These are phyloP conservation scores for Hypsizygus marmoreus DNA, from an alignment of 768 basidiomycete genomes.

Conservation along the genomic window DNA sequence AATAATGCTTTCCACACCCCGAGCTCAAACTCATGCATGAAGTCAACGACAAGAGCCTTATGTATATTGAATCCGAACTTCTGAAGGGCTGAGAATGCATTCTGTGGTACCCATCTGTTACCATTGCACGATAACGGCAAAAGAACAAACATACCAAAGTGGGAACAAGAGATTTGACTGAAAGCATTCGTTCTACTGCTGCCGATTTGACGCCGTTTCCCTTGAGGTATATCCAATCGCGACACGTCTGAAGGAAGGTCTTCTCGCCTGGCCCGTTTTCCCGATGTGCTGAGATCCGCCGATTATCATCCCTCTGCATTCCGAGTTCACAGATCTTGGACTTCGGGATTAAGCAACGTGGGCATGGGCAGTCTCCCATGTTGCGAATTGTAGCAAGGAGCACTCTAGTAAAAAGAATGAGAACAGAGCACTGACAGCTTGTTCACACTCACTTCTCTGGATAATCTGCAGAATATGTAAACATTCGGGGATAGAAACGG, in stretches of 20 bases:
- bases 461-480: slow-evolving; percentile 38
- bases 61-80: slow-evolving; percentile 21
- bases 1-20: slow-evolving; percentile 27
- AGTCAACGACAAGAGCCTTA: slow-evolving; percentile 19
- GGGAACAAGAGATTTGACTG: slow-evolving; percentile 22
- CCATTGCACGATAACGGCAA: no score
- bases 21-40: slow-evolving; percentile 29
- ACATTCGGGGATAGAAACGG: slow-evolving; percentile 30
- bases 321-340: slow-evolving; percentile 27
- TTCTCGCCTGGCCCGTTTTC: slow-evolving; percentile 6
- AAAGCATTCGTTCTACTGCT: slow-evolving; percentile 20
- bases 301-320: slow-evolving; percentile 7
- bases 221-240: slow-evolving; percentile 26
- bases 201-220: slow-evolving; percentile 21
- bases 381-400: slow-evolving; percentile 26
- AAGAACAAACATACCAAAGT: slow-evolving; percentile 22
- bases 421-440: neutral
- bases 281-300: slow-evolving; percentile 3
- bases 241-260: slow-evolving; percentile 11
- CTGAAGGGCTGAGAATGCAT: slow-evolving; percentile 7
- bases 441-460: slow-evolving; percentile 31
- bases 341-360: slow-evolving; percentile 23
- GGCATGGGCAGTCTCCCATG: slow-evolving; percentile 25
- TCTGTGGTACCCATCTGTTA: no score
- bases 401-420: slow-evolving; percentile 16